phyloP scores from a whole-genome alignment of 495 filamentous ascomycete species.

The Neurospora sp. region DNA sequence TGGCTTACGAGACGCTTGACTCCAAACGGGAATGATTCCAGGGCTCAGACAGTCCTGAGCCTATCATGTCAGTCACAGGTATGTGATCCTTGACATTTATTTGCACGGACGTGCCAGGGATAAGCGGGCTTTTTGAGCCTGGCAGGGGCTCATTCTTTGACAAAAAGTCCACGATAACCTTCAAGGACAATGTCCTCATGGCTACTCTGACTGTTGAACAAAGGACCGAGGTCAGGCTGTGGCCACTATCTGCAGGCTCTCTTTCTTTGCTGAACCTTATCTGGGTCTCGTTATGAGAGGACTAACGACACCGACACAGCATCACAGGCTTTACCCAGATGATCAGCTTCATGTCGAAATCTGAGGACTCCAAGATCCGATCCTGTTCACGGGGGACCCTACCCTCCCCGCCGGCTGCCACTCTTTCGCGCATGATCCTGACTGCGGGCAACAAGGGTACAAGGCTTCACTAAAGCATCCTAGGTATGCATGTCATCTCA shows the following conservation, averaged over 20 bases:
- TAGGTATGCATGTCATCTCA: constrained; percentile 2
- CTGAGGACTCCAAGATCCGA: constrained; percentile 23
- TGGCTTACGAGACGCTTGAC: constrained; percentile 7
- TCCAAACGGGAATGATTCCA: constrained; percentile 6
- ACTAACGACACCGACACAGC: background rate
- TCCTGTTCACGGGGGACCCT: constrained; percentile 21
- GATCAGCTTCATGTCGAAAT: constrained; percentile 24
- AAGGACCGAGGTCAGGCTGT: background rate
- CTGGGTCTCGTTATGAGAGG: background rate
- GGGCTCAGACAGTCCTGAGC: constrained; percentile 9
- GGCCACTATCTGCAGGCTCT: background rate
- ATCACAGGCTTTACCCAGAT: background rate
- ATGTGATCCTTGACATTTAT: constrained; percentile 14
- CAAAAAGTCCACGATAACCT: constrained; percentile 6
- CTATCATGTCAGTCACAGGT: constrained; percentile 7
- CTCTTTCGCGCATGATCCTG: constrained; percentile 23
- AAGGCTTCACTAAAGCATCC: background rate
- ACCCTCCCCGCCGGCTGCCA: constrained; percentile 22
- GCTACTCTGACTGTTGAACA: constrained; percentile 1
- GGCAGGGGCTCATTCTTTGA: constrained; percentile 15
- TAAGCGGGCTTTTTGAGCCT: constrained; percentile 4
- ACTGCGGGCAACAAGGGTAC: constrained; percentile 17
- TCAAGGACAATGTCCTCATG: constrained; percentile 6
- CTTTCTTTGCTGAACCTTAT: background rate
- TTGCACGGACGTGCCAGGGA: constrained; percentile 10